Evolutionary conservation across 176 grass and related monocot species (phyloP), one percentile per base, ranked within the genome.

Genomic region (Carex scoparia): DNA sequence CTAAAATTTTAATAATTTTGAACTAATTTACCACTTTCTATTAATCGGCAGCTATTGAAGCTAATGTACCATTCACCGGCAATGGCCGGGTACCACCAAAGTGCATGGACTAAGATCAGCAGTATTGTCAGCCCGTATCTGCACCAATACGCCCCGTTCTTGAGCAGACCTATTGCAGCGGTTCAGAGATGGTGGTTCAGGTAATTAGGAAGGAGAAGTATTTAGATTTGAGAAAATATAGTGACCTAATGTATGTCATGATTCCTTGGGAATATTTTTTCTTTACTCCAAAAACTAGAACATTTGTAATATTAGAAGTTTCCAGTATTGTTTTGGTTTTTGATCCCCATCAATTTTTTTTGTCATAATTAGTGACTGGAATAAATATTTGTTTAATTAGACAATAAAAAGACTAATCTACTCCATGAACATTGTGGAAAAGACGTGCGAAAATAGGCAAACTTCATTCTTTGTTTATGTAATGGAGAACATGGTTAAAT

Each of bases 161-260:
- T 95, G 62, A 94, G 93, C 76, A 88, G 85, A 81, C 91, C 85
- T 3, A 86, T 99, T 86, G 92, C 91, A 51, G 84, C 91, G 4
- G 90, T 92, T 57, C 92, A 94, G 87, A 95, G 96, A 91, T 95
- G 93, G 96, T 99, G 96, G 96, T 99, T 99, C 57, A 89, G 96
- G 48, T 99, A 94, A 89, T 60, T 86, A 85, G 70, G 62, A 87
- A 51, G 46, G 59, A 61, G 48, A 56, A 40, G 27, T 3, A n/a
- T 32, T 27, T 48, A 63, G 80, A 84, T 13, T 16, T 0, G 4
- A 78, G 61, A 61, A 82, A 82, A 84, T 27, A 56, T 61, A 30
- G 65, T n/a, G 62, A 69, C 3, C 19, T 69, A 65, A 63, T 83
- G 55, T 69, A 83, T 55, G 61, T 83, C 6, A 33, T 79, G 2